phyloP scores from a whole-genome alignment of 306 rosid species.

The Vachellia pachyceras region DNA sequence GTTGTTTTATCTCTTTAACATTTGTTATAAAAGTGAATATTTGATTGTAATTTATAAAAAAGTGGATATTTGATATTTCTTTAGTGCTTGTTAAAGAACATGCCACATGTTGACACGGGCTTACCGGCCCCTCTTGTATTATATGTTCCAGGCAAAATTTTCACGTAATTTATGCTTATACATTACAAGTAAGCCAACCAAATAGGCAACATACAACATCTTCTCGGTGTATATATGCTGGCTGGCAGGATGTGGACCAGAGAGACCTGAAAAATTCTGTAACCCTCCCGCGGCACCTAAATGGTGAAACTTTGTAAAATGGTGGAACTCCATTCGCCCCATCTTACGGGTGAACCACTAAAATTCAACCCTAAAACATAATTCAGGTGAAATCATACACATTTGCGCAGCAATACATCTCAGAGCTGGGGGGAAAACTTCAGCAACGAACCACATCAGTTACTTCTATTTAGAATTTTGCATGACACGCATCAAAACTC shows the following conservation, averaged over 20 bases:
- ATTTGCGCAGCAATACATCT: constrained; percentile 58
- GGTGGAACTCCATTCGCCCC: constrained; percentile 47
- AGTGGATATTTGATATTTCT: not conserved
- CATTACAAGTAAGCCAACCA: constrained; percentile 54
- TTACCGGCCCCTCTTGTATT: no score
- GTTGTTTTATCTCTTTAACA: not conserved
- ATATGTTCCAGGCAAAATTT: constrained; percentile 75
- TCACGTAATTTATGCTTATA: constrained; percentile 54
- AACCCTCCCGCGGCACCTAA: constrained; percentile 50
- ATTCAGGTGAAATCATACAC: constrained; percentile 60
- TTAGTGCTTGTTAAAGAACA: not conserved
- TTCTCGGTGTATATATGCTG: constrained; percentile 44
- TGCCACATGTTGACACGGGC: not conserved
- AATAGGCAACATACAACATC: constrained; percentile 58
- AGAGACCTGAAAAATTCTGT: constrained; percentile 40
- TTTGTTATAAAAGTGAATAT: not conserved
- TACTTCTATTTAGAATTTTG: constrained; percentile 29
- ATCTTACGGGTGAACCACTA: constrained; percentile 45
- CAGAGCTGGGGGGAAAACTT: constrained; percentile 44
- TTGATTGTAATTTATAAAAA: not conserved
- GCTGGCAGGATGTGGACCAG: constrained; percentile 53
- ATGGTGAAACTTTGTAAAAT: constrained; percentile 24
- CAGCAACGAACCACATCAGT: constrained; percentile 31
- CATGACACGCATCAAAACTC: constrained; percentile 38
- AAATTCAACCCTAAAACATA: constrained; percentile 56